Evolutionary conservation across 345 rosid species (phyloP), one percentile per base, ranked within the genome.

Genomic region (Populus ilicifolia): DNA sequence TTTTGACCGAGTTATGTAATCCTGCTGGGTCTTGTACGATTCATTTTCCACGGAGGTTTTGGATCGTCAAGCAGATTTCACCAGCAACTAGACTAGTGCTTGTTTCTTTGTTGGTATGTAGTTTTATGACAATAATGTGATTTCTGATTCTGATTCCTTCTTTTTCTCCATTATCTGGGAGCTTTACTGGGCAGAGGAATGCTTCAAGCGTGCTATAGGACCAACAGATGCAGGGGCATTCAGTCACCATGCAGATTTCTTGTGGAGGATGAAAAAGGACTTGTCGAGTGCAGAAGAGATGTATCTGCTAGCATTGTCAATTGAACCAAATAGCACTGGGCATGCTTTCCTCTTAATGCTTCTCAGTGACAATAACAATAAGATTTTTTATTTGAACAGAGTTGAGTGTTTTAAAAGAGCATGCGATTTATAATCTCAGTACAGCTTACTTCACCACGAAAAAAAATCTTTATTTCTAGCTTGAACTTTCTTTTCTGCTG

Each of bases 281-380:
- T 80, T 79, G 5, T 87, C 90, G 93, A 88, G 80, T 36, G 98
- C 98, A 6, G 98, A 94, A 77, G 96, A 92, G 79, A 82, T 73
- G 75, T 91, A 89, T 74, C 85, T 80, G 71, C 87, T 89, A 80
- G 96, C 98, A 36, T 70, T 91, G 50, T 82, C 84, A 1, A 88
- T 82, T 12, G 96, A 88, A 3, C 90, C 92, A 0, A 72, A 81
- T 12, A 91, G 79, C 83, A 71, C 89, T 16, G 83, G 64, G 56
- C 69, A 89, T 50, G 86, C 93, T 0, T 52, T 74, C 93, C 95
- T 12, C 81, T 88, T 52, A 65, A 67, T 48, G 43, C 54, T 36
- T 21, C 73, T 52, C 62, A 50, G 6, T 50, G 56, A 50, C 18
- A 50, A 18, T 21, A 16, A 29, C 46, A 33, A 61, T 69, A 21